Evolutionary conservation across 2,329 filamentous ascomycete genomes (phyloP).

Genomic region (Diaporthe sp.): DNA sequence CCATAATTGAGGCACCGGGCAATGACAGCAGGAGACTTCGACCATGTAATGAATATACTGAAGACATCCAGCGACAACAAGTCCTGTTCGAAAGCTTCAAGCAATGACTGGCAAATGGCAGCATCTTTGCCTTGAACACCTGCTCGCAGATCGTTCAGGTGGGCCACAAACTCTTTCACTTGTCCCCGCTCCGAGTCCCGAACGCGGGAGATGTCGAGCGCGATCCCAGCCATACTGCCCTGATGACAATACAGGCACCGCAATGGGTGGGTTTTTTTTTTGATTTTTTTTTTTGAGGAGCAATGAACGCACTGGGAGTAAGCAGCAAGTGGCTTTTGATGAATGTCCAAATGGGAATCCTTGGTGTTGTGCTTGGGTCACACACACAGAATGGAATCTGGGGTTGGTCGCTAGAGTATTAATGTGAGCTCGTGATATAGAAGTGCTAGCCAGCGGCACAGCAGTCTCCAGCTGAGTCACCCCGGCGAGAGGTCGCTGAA

Average conservation of each 20-base stretch:
- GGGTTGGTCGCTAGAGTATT: background rate
- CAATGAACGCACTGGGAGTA: background rate
- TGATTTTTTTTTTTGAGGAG: too few species aligned
- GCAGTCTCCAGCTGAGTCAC: background rate
- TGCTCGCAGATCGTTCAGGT: constrained; percentile 13
- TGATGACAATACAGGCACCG: background rate
- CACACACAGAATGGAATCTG: background rate
- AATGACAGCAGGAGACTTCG: constrained; percentile 2
- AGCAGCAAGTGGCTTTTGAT: too few species aligned
- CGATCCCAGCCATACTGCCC: background rate
- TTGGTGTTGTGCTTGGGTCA: background rate
- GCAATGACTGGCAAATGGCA: constrained; percentile 11
- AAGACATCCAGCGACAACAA: background rate
- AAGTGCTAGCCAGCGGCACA: background rate
- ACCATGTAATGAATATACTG: constrained; percentile 26
- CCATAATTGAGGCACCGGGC: constrained; percentile 1
- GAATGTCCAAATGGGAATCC: fast-evolving
- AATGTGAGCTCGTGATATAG: background rate
- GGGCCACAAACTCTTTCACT: background rate
- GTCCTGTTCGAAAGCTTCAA: background rate
- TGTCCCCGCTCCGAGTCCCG: background rate
- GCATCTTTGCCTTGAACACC: background rate
- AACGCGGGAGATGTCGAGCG: constrained; percentile 5
- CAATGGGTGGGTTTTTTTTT: fast-evolving
- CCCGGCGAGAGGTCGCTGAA: constrained; percentile 6